phyloP scores from a whole-genome alignment of 495 filamentous ascomycete species.

The Penicillium coprophilum region DNA sequence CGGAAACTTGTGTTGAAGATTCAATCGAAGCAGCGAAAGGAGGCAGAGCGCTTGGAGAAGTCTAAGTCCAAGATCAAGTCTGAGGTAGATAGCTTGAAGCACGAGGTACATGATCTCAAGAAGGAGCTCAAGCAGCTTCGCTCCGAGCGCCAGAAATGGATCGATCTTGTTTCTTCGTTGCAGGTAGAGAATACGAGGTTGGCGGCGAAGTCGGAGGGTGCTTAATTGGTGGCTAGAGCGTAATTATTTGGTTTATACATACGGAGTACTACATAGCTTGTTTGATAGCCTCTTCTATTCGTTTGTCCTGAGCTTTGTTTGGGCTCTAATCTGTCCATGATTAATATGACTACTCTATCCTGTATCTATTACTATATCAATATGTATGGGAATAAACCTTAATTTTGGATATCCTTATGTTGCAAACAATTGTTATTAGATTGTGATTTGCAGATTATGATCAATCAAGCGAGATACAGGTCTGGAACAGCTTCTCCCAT shows the following conservation, averaged over 20 bases:
- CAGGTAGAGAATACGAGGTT: constrained; percentile 62
- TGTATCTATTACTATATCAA: neutral
- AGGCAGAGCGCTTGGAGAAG: constrained; percentile 62
- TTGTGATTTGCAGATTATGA: neutral
- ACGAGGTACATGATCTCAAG: constrained; percentile 54
- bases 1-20: constrained; percentile 45
- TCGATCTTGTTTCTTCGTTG: constrained; percentile 60
- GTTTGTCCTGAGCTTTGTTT: neutral
- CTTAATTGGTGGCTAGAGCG: neutral
- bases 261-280: neutral
- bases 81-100: constrained; percentile 51
- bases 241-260: constrained; percentile 5
- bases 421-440: neutral
- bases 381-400: neutral
- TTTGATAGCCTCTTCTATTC: neutral
- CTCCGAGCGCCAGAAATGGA: constrained; percentile 61
- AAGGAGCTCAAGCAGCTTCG: constrained; percentile 57
- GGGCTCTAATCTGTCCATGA: neutral
- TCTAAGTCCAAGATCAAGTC: constrained; percentile 38
- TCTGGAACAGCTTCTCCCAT: neutral
- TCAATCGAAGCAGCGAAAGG: constrained; percentile 49
- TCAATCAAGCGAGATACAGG: neutral
- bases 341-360: neutral
- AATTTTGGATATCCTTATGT: neutral
- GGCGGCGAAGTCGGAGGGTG: constrained; percentile 21